Evolutionary conservation across 805 yeast genomes (phyloP), one percentile per base, ranked within the genome.

Genomic region (Cyberlindnera amylophila): DNA sequence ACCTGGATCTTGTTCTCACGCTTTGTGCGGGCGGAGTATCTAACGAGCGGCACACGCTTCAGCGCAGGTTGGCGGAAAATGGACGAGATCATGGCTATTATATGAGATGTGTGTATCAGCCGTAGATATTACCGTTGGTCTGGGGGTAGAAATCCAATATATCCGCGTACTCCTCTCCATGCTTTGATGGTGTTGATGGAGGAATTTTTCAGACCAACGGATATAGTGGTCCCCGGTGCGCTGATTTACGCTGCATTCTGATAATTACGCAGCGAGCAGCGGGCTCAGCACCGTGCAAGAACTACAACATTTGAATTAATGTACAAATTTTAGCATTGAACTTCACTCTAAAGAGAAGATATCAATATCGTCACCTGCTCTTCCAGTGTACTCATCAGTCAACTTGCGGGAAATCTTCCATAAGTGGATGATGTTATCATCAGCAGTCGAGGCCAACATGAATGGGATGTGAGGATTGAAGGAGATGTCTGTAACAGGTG

Each of bases 401-500:
- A 70, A 48, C 34, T 62, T 68, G 29, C 55, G 59, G 1, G 70
- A 60, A 34, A 67, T 57, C 43, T 67, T 68, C 74, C 75, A 71
- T n/a, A 71, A 55, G 42, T 71, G 75, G 30, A 70, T 59, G 28
- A 67, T 62, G 49, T 70, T 70, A 29, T 70, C 71, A 48, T 70
- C 74, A 38, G 72, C 71, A 6, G 66, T 60, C 29, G 86, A 74
- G 0, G 85, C 87, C 42, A 84, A 55, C 30, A 86, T 73, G 90
- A 91, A 86, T n/a, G 86, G 86, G 44, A 79, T 71, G 31, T 59
- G 57, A 6, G 81, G 79, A 56, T 81, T 82, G 71, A 86, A 81
- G 27, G 80, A 74, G 51, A 86, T 69, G 59, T 86, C 95, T 33
- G 81, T 79, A 14, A 86, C 81, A 6, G 82, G 71, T 14, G 87